A percentile compares a stretch with the other conserved stretches of the same genome.
Evolutionary conservation across 2,329 filamentous ascomycete species (phyloP).

Genomic region (Botryotinia globosa): DNA sequence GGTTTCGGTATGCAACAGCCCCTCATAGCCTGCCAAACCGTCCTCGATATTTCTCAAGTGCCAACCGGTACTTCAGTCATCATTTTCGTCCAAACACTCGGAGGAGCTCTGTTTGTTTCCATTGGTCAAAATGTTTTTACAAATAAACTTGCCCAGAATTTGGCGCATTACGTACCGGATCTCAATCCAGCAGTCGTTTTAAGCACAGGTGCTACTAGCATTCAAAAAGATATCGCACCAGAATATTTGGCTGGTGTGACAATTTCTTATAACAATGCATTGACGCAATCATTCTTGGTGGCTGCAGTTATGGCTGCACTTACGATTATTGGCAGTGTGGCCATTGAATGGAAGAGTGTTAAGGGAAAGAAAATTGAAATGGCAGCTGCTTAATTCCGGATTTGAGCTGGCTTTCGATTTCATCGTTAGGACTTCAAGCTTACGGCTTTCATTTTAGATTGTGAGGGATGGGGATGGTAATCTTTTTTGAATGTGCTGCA

Average conservation of each 20-base stretch:
- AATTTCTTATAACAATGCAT: slow-evolving; percentile 55
- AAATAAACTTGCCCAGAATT: slow-evolving; percentile 39
- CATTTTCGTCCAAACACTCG: slow-evolving; percentile 57
- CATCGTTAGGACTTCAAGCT: not conserved
- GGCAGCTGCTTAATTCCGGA: slow-evolving; percentile 27
- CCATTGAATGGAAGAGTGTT: slow-evolving; percentile 45
- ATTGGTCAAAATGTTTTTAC: slow-evolving; percentile 51
- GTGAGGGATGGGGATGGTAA: not conserved
- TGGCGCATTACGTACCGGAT: slow-evolving; percentile 42
- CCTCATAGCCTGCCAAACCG: slow-evolving; percentile 54
- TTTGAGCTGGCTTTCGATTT: not conserved
- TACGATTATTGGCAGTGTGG: slow-evolving; percentile 11
- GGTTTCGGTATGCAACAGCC: slow-evolving; percentile 59
- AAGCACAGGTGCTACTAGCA: slow-evolving; percentile 55
- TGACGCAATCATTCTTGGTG: slow-evolving; percentile 57
- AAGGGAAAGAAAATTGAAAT: slow-evolving; percentile 43
- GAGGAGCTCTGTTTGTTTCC: slow-evolving; percentile 57
- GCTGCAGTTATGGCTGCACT: slow-evolving; percentile 6
- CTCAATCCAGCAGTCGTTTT: slow-evolving; percentile 46
- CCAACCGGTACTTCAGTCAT: slow-evolving; percentile 53
- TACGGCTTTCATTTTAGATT: not conserved
- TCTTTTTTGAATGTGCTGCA: not conserved
- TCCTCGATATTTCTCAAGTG: slow-evolving; percentile 52
- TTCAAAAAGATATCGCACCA: slow-evolving; percentile 51
- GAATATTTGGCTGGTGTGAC: slow-evolving; percentile 54